A percentile compares a stretch with the other conserved stretches of the same genome.
phyloP scores from a whole-genome alignment of 441 rosid genomes.

The Metrosideros polymorpha region DNA sequence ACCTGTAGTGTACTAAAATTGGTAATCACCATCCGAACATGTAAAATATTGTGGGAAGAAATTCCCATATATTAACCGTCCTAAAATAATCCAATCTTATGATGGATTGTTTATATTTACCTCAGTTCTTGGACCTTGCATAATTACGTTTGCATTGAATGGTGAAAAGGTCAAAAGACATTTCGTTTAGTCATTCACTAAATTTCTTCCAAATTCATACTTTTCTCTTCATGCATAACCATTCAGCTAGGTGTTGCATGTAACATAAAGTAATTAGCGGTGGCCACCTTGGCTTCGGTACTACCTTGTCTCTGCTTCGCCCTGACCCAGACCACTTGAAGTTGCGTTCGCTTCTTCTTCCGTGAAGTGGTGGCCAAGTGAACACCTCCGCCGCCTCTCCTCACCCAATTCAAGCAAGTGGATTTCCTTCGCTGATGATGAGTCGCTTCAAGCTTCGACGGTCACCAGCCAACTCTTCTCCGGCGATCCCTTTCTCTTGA shows the following conservation, averaged over 20 bases:
- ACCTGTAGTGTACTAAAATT: neutral
- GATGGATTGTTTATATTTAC: neutral
- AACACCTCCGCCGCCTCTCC: slow-evolving; percentile 17
- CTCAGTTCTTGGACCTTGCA: too few species aligned
- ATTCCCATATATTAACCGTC: neutral
- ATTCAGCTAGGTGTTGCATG: neutral
- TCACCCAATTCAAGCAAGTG: neutral
- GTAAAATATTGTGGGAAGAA: neutral
- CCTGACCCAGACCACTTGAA: slow-evolving; percentile 27
- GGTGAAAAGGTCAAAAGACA: neutral
- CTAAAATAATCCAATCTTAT: neutral
- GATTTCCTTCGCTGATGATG: slow-evolving; percentile 5
- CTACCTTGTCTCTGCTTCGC: slow-evolving; percentile 8
- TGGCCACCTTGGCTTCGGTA: neutral
- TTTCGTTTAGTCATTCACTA: neutral
- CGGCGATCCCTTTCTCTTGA: neutral
- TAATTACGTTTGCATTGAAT: neutral
- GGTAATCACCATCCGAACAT: neutral
- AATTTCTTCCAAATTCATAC: neutral
- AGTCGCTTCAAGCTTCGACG: slow-evolving; percentile 52
- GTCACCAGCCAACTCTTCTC: slow-evolving; percentile 3
- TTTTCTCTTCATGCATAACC: neutral
- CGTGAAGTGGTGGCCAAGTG: slow-evolving; percentile 38
- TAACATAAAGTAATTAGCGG: neutral
- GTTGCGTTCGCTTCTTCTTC: slow-evolving; percentile 25